Conservation (phyloP, 192 early-diverging fungal genomes). For the Coemansia guatemalensis region DNA sequence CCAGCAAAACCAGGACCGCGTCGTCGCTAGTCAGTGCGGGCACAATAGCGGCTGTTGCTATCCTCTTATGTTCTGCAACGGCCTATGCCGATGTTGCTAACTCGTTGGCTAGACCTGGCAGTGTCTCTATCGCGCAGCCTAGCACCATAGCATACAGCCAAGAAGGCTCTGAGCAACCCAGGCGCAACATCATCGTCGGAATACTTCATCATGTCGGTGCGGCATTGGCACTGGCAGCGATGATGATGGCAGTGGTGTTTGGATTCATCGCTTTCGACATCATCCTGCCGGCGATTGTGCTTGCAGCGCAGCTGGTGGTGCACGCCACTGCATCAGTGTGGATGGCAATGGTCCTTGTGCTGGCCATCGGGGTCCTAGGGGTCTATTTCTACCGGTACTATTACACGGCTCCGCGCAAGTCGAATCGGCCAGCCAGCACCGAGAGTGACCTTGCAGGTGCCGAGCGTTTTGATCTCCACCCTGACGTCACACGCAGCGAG, state of each 20-base stretch:
- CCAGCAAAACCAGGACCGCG: too few relatives aligned
- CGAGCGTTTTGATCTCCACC: slow-evolving; percentile 45
- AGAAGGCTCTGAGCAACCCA: too few relatives aligned
- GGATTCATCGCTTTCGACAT: slow-evolving; percentile 24
- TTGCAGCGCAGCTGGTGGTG: slow-evolving; percentile 7
- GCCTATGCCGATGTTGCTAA: too few relatives aligned
- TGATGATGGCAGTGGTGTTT: slow-evolving; percentile 2
- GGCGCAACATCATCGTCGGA: slow-evolving; percentile 9
- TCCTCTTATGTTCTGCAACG: too few relatives aligned
- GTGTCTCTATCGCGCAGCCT: too few relatives aligned
- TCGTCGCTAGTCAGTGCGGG: too few relatives aligned
- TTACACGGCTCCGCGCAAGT: slow-evolving; percentile 33
- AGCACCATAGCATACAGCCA: too few relatives aligned
- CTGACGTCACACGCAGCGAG: slow-evolving; percentile 36
- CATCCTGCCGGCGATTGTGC: slow-evolving; percentile 9
- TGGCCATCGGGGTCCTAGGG: slow-evolving; percentile 15
- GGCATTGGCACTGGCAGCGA: too few relatives aligned
- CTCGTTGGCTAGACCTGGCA: too few relatives aligned
- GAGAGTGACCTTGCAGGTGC: slow-evolving; percentile 14
- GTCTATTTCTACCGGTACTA: slow-evolving; percentile 50
- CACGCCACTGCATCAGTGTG: slow-evolving; percentile 25
- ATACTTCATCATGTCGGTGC: background rate
- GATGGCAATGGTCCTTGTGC: background rate
- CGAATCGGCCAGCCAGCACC: background rate
- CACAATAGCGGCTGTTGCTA: too few relatives aligned